These are phyloP conservation scores for Fabrea salina DNA, from an alignment of 169 alveolate genomes.

Conservation along the genomic window DNA sequence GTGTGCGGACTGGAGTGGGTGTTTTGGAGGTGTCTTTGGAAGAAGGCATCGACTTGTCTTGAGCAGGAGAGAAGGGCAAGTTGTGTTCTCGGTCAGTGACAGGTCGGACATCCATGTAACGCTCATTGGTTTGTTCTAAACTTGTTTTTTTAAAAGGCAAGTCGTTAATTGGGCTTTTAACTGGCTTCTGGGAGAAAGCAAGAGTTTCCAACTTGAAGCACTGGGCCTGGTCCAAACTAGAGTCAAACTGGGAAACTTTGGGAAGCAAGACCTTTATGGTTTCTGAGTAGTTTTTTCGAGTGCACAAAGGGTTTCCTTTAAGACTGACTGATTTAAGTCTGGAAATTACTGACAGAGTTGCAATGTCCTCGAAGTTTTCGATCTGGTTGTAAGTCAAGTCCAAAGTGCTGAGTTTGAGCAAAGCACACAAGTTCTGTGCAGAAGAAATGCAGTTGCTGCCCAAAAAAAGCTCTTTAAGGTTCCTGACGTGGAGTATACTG, in stretches of 20 bases:
- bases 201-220: background rate
- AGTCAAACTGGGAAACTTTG: background rate
- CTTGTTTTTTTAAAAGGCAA: too few relatives aligned
- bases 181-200: background rate
- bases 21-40: too few relatives aligned
- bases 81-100: too few relatives aligned
- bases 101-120: too few relatives aligned
- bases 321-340: background rate
- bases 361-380: conserved; percentile 10
- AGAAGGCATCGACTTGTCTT: too few relatives aligned
- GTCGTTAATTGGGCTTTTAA: background rate
- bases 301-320: background rate
- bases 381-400: background rate
- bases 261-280: background rate
- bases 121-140: too few relatives aligned
- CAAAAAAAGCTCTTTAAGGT: background rate
- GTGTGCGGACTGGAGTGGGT: too few relatives aligned
- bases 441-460: background rate
- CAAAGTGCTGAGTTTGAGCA: background rate
- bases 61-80: too few relatives aligned
- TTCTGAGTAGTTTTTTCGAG: background rate
- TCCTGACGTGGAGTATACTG: background rate
- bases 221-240: background rate
- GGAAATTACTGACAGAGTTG: background rate
- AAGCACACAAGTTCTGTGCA: background rate